Evolutionary conservation across 345 rosid species (phyloP).

Genomic region (Salix suchowensis): DNA sequence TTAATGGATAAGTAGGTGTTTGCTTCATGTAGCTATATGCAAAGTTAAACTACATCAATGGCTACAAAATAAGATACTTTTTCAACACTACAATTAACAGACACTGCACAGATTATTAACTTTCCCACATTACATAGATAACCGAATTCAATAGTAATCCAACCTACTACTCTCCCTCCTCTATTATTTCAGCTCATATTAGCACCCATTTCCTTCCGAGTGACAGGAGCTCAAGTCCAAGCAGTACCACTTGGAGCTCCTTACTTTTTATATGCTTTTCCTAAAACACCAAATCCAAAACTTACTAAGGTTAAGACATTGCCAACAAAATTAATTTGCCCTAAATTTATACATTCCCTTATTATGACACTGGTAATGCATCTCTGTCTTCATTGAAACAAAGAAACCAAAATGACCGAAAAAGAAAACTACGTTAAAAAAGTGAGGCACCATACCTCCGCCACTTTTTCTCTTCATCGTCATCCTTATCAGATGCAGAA

Average conservation of each 20-base stretch:
- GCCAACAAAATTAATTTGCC: neutral
- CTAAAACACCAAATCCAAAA: neutral
- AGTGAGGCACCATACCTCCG: slow-evolving; percentile 40
- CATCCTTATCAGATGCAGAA: slow-evolving; percentile 40
- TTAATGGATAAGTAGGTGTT: neutral
- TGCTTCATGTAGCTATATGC: neutral
- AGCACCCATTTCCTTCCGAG: neutral
- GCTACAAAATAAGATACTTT: neutral
- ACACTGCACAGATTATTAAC: neutral
- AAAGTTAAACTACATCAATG: neutral
- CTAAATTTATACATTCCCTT: neutral
- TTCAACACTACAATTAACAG: neutral
- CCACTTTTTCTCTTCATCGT: slow-evolving; percentile 79
- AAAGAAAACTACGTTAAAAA: neutral
- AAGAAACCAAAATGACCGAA: neutral
- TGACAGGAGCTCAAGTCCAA: neutral
- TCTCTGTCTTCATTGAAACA: neutral
- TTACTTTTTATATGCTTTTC: neutral
- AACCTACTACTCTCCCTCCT: too few species aligned
- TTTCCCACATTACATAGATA: neutral
- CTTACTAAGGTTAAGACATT: neutral
- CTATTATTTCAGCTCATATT: neutral
- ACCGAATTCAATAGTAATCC: neutral
- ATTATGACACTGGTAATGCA: neutral
- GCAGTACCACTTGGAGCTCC: neutral